Base-by-base conservation (phyloP, 768 basidiomycete species). In the Coprinopsis marcescibilis region DNA sequence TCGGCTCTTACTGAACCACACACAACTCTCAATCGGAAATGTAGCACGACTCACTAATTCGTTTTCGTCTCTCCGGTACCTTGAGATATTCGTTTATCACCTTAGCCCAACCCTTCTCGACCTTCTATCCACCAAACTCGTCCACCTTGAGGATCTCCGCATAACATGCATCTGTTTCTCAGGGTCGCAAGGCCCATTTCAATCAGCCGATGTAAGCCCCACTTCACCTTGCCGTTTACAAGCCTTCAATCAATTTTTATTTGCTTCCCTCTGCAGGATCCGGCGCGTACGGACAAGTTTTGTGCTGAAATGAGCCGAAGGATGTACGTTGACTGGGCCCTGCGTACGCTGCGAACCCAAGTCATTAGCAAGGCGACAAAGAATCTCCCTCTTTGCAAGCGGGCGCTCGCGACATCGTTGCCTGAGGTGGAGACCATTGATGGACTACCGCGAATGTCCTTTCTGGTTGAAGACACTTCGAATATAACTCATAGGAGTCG, bases 401-500 rank as follows among this genome's bases (percentile, higher is more conserved):
- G 45, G 12, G 45, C 35, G 14, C 35, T 46, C 3, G 23, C 35
- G 7, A 15, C 23, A 14, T 19, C 45, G 4, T 25, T 46, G 4
- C 45, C 45, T 2, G 35, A 25, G 4, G 23, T 46, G 8, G 33
- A 46, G 21, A 46, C 45, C 4, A 46, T 46, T n/a, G 26, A 46
- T 37, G 45, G 35, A n/a, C 12, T 37, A 7, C 12, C 14, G 11
- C 26, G 45, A 38, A 21, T 24, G 15, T 23, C 17, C 26, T 14
- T 37, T 8, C n/a, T 46, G 23, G 17, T 37, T 14, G 33, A 2
- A 15, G 35, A 46, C 14, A 15, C 20, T 21, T 36, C 34, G 23
- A n/a, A n/a, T n/a, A 32, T 33, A 33, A 7, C 21, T 13, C 33
- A 45, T 21, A 17, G 12, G 8, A 36, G 7, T 19, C 10, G 8